phyloP scores from a whole-genome alignment of 2,329 filamentous ascomycete genomes.

The Trichoderma koningiopsis region DNA sequence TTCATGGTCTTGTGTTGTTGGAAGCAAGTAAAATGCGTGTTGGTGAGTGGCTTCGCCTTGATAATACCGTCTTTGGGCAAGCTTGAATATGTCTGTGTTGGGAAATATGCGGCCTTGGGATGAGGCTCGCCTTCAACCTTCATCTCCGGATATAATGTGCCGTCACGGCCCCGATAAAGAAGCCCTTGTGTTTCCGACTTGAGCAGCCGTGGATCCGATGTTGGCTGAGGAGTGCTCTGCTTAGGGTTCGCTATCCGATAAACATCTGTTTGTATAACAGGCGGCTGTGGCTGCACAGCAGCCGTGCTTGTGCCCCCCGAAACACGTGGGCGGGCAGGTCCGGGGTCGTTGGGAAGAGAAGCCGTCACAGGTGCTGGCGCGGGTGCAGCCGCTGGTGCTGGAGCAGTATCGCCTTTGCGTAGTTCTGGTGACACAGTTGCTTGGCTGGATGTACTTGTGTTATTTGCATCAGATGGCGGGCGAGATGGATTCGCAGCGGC shows the following conservation, averaged over 20 bases:
- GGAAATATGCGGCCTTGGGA: constrained; percentile 43
- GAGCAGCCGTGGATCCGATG: constrained; percentile 38
- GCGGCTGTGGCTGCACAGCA: constrained; percentile 34
- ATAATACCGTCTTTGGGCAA: constrained; percentile 43
- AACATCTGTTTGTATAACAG: constrained; percentile 26
- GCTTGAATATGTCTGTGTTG: constrained; percentile 35
- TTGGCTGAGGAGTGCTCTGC: constrained; percentile 25
- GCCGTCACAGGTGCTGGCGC: constrained; percentile 1
- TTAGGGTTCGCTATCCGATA: constrained; percentile 32
- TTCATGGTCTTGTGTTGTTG: constrained; percentile 53
- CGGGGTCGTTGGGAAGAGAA: constrained; percentile 31
- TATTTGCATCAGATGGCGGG: constrained; percentile 3
- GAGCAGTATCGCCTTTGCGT: background rate
- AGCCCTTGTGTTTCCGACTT: constrained; percentile 40
- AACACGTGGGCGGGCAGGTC: constrained; percentile 28
- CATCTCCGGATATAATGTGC: constrained; percentile 48
- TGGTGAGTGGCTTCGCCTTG: constrained; percentile 47
- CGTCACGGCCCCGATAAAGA: constrained; percentile 43
- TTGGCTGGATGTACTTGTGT: background rate
- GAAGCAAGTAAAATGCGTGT: constrained; percentile 51
- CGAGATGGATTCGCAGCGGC: constrained; percentile 32
- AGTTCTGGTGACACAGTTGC: background rate
- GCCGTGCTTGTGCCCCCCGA: constrained; percentile 29
- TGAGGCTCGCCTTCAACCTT: constrained; percentile 40
- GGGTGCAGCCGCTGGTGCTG: background rate